Conservation (phyloP, 495 filamentous ascomycete genomes). For the Hypoxylon cercidicola region DNA sequence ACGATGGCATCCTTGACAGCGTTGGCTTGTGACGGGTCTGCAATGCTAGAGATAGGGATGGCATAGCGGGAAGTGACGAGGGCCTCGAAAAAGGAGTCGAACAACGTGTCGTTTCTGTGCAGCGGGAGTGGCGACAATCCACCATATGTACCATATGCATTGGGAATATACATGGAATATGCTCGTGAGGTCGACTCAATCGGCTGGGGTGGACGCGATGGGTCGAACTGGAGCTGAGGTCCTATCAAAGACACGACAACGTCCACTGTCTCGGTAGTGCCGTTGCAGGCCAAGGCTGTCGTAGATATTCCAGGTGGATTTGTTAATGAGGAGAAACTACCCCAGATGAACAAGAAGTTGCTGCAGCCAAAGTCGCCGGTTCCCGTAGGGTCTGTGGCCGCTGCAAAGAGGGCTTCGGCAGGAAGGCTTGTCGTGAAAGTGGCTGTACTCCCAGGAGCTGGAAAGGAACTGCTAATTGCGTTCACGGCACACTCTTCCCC, state of each 20-base stretch:
- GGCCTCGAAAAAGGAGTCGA: conserved; percentile 32
- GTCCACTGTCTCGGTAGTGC: conserved; percentile 30
- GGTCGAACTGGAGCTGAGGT: conserved; percentile 32
- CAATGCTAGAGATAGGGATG: conserved; percentile 21
- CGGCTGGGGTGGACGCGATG: conserved; percentile 11
- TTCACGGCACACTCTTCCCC: no score
- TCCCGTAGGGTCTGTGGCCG: no score
- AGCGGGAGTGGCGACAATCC: neutral
- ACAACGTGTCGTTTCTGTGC: conserved; percentile 2
- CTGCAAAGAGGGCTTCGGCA: no score
- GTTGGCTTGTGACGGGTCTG: conserved; percentile 9
- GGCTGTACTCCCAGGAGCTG: no score
- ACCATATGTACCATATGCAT: neutral
- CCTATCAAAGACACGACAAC: conserved; percentile 31
- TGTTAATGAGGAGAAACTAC: conserved; percentile 11
- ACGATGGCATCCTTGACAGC: conserved; percentile 31
- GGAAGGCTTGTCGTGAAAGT: no score
- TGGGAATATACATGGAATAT: neutral
- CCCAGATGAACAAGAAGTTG: conserved; percentile 34
- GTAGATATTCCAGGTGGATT: conserved; percentile 8
- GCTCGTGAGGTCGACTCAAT: conserved; percentile 18
- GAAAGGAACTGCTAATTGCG: no score
- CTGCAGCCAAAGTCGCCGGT: conserved; percentile 8
- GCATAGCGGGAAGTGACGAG: conserved; percentile 36
- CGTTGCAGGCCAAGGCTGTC: conserved; percentile 36